phyloP scores from a whole-genome alignment of 73 alveolate genomes.

The Urostyla sp. region DNA sequence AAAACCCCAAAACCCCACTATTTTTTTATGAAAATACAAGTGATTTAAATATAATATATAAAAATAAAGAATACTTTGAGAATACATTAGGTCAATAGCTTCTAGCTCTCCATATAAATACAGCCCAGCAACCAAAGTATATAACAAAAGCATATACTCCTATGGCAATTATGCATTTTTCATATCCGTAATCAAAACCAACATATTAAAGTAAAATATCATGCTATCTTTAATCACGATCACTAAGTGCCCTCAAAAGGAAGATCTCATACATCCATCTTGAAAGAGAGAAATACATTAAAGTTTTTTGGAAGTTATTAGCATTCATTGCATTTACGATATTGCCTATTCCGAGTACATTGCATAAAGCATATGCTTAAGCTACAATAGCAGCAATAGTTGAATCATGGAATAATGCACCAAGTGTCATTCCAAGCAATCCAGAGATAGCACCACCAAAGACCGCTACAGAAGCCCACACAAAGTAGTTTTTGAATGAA shows the following conservation, averaged over 20 bases:
- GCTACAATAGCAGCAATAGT: background rate
- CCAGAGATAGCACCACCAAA: background rate
- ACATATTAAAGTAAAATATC: background rate
- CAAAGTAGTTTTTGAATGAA: conserved; percentile 1
- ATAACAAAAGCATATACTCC: too few species aligned
- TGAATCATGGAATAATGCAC: conserved; percentile 1
- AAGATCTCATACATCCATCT: conserved; percentile 32
- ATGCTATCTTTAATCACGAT: background rate
- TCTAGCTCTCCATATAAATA: too few species aligned
- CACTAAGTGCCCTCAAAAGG: conserved; percentile 4
- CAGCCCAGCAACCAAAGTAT: too few species aligned
- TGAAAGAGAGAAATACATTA: conserved; percentile 21
- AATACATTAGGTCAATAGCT: too few species aligned
- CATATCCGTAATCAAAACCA: conserved; percentile 10
- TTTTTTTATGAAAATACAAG: too few species aligned
- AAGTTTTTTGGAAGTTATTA: conserved; percentile 4
- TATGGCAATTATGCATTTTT: too few species aligned
- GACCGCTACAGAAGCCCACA: conserved; percentile 23
- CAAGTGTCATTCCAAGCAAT: conserved; percentile 45
- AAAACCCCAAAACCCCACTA: too few species aligned
- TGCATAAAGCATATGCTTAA: background rate
- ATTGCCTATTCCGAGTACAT: conserved; percentile 15
- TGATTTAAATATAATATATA: too few species aligned
- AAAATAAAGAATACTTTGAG: too few species aligned
- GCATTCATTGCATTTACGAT: conserved; percentile 1